Evolutionary conservation across 495 filamentous ascomycete genomes (phyloP).

Genomic region (Penicillium flavigenum): DNA sequence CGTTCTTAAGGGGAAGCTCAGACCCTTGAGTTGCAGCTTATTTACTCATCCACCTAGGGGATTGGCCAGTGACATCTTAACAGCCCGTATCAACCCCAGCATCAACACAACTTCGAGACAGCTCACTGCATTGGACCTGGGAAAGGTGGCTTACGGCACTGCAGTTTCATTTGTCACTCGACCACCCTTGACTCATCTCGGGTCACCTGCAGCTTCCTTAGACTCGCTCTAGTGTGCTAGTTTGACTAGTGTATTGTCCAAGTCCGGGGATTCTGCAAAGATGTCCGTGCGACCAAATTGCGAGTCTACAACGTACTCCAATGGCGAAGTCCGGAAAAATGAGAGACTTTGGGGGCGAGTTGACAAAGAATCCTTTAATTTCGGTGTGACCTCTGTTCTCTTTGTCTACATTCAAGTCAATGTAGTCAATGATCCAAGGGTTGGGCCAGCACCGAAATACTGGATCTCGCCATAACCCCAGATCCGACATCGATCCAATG

Average conservation of each 20-base stretch:
- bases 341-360: background rate
- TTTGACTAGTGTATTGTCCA: constrained; percentile 20
- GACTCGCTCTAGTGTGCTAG: constrained; percentile 27
- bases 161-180: constrained; percentile 29
- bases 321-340: background rate
- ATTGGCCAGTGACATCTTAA: background rate
- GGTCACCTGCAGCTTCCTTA: constrained; percentile 33
- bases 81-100: background rate
- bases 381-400: background rate
- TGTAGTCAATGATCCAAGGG: background rate
- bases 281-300: constrained; percentile 27
- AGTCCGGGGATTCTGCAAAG: constrained; percentile 34
- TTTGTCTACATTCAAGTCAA: background rate
- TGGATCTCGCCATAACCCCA: constrained; percentile 23
- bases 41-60: background rate
- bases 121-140: constrained; percentile 6
- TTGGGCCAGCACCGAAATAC: constrained; percentile 14
- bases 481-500: constrained; percentile 13
- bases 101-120: background rate
- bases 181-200: constrained; percentile 26
- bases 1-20: background rate
- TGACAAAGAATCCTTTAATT: background rate
- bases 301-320: background rate
- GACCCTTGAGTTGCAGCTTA: constrained; percentile 10
- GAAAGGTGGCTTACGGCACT: constrained; percentile 15